Evolutionary conservation across 192 early-diverging fungal species (phyloP).

Genomic region (Coemansia biformis): DNA sequence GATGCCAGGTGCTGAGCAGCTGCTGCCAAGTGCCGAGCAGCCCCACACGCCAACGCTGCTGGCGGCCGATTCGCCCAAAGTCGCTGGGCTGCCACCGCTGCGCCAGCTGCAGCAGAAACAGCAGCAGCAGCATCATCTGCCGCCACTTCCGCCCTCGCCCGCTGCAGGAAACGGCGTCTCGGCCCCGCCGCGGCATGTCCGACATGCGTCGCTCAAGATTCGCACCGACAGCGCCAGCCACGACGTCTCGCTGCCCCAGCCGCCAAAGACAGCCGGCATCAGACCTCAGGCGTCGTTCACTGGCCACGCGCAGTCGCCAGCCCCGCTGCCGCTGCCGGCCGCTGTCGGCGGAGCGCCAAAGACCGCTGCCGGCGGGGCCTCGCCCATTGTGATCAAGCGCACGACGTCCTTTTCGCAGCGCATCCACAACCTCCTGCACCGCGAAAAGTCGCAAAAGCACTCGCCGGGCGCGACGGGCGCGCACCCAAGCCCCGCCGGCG

Average conservation of each 20-base stretch:
- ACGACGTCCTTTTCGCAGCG: constrained; percentile 50
- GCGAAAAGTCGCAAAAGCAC: constrained; percentile 37
- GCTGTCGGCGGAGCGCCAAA: too few relatives aligned
- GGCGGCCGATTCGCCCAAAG: too few relatives aligned
- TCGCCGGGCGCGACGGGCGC: neutral
- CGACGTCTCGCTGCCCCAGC: constrained; percentile 18
- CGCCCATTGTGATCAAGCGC: constrained; percentile 47
- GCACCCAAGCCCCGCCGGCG: too few relatives aligned
- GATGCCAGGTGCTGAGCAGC: too few relatives aligned
- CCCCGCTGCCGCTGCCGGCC: neutral
- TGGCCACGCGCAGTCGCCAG: too few relatives aligned
- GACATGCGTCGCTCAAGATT: constrained; percentile 32
- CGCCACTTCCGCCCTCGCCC: neutral
- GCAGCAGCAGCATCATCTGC: constrained; percentile 4
- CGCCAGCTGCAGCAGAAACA: neutral
- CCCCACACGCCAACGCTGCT: too few relatives aligned
- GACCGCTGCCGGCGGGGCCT: neutral
- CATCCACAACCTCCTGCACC: constrained; percentile 44
- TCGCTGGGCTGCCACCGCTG: too few relatives aligned
- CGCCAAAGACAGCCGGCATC: constrained; percentile 41
- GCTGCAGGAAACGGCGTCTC: constrained; percentile 2
- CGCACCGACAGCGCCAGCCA: constrained; percentile 32
- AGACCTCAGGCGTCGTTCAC: too few relatives aligned
- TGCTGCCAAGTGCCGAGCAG: too few relatives aligned
- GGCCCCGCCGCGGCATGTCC: constrained; percentile 8